Conservation (phyloP, 257 asterid species). For the Solanum verrucosum region DNA sequence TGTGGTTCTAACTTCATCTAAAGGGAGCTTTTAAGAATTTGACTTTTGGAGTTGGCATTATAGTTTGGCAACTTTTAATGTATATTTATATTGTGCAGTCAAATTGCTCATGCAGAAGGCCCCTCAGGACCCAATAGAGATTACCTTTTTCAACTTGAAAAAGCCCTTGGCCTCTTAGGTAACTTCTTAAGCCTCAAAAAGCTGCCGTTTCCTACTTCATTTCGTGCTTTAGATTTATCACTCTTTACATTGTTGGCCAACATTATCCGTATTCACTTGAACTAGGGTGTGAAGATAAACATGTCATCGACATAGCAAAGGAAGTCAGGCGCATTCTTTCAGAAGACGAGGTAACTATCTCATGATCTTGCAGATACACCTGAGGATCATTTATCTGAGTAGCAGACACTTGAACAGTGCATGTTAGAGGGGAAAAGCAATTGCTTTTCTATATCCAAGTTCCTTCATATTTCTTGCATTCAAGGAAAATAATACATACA, state of each 20-base stretch:
- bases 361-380: neutral
- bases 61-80: neutral
- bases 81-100: constrained; percentile 37
- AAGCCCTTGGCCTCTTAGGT: constrained; percentile 66
- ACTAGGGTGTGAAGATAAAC: constrained; percentile 74
- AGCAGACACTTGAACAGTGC: neutral
- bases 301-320: constrained; percentile 58
- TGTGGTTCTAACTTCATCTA: neutral
- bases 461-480: neutral
- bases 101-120: constrained; percentile 78
- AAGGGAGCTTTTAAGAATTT: neutral
- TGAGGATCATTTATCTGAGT: neutral
- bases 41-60: neutral
- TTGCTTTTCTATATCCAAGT: neutral
- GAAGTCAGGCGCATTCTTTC: constrained; percentile 66
- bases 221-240: neutral
- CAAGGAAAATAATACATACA: neutral
- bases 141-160: constrained; percentile 88
- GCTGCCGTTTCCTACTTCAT: neutral
- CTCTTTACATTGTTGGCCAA: neutral
- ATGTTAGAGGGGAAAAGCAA: neutral
- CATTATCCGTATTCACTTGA: neutral
- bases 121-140: constrained; percentile 97
- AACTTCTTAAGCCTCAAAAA: neutral
- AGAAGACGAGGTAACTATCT: neutral